phyloP scores from a whole-genome alignment of 257 asterid genomes.

The Avicennia marina region DNA sequence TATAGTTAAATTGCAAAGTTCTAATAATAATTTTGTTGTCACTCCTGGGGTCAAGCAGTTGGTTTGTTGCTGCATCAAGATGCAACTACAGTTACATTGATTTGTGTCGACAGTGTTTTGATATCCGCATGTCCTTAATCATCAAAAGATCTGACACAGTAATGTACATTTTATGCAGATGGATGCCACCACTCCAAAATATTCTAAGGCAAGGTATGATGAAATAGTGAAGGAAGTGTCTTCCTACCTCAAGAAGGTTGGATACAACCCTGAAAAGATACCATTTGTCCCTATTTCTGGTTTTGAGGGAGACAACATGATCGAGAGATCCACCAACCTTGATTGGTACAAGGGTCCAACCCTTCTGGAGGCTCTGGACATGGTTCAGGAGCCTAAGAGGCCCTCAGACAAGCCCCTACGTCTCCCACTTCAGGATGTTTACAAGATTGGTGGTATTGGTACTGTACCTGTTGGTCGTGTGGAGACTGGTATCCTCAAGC shows the following conservation, averaged over 20 bases:
- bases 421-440: conserved; percentile 17
- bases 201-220: conserved; percentile 54
- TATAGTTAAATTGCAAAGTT: too few relatives aligned
- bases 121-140: too few relatives aligned
- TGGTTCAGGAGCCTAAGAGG: conserved; percentile 23
- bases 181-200: conserved; percentile 65
- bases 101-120: too few relatives aligned
- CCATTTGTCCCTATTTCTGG: conserved; percentile 42
- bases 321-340: conserved; percentile 54
- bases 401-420: conserved; percentile 21
- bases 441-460: conserved; percentile 21
- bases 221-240: conserved; percentile 63
- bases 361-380: conserved; percentile 58
- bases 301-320: conserved; percentile 57
- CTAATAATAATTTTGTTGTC: too few relatives aligned
- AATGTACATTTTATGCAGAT: conserved; percentile 20
- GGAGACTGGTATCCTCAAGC: conserved; percentile 16
- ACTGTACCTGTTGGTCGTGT: conserved; percentile 19
- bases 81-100: too few relatives aligned
- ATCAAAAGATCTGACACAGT: neutral
- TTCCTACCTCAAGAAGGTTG: conserved; percentile 58
- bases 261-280: conserved; percentile 60
- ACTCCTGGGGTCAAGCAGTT: too few relatives aligned
- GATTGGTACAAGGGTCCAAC: conserved; percentile 74
- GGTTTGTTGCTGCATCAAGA: too few relatives aligned